Percentiles rank a stretch among this genome's conserved stretches.
Evolutionary conservation across 2,329 filamentous ascomycete genomes (phyloP).

Genomic region (Beauveria rudraprayagi): DNA sequence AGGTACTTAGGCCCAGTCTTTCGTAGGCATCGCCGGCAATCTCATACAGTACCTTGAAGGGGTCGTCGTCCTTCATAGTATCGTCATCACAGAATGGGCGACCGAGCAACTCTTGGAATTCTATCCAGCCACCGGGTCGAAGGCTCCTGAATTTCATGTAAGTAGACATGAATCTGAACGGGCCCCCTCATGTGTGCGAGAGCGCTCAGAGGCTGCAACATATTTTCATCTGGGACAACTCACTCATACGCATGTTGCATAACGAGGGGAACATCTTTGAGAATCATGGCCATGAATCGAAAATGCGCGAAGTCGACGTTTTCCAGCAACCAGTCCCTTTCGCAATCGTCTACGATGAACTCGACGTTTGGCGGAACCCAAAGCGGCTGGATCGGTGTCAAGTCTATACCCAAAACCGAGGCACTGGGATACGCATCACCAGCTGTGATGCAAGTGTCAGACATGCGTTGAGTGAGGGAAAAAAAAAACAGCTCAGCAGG

Average conservation of each 20-base stretch:
- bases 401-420: slow-evolving; percentile 32
- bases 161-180: neutral
- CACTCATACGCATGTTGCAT: slow-evolving; percentile 32
- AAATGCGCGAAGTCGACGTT: slow-evolving; percentile 51
- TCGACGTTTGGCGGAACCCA: slow-evolving; percentile 51
- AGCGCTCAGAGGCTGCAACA: neutral
- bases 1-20: slow-evolving; percentile 32
- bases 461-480: neutral
- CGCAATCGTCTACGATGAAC: slow-evolving; percentile 54
- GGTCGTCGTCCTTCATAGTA: slow-evolving; percentile 34
- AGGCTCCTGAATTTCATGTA: slow-evolving; percentile 6
- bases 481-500: too few relatives aligned
- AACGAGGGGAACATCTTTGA: slow-evolving; percentile 43
- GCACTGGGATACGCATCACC: slow-evolving; percentile 34
- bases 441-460: slow-evolving; percentile 18
- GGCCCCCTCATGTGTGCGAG: neutral
- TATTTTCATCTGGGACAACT: slow-evolving; percentile 5
- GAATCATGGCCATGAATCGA: slow-evolving; percentile 38
- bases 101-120: slow-evolving; percentile 39
- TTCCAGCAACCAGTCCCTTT: slow-evolving; percentile 48
- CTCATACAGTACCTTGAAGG: slow-evolving; percentile 27
- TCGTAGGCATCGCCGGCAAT: slow-evolving; percentile 23
- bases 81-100: slow-evolving; percentile 35
- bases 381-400: slow-evolving; percentile 38
- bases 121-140: slow-evolving; percentile 40